A percentile compares a stretch with the other conserved stretches of the same genome.
Conservation (phyloP, 345 rosid genomes). For the Melaleuca quinquenervia region DNA sequence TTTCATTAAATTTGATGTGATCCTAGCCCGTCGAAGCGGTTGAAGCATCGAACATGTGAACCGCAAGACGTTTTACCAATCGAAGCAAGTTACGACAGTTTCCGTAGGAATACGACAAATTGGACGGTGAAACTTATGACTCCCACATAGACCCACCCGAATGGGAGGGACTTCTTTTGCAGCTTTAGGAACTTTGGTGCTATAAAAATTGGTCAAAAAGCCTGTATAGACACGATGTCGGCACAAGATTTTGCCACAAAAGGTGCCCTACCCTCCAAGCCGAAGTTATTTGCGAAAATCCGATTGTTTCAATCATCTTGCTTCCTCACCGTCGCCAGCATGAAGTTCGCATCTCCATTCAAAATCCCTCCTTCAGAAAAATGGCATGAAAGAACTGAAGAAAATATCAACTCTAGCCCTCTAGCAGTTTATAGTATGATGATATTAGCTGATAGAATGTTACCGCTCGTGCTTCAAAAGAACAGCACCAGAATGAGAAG, state of each 20-base stretch:
- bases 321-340: background rate
- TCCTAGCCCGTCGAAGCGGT: background rate
- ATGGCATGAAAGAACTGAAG: background rate
- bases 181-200: background rate
- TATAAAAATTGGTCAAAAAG: background rate
- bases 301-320: background rate
- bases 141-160: background rate
- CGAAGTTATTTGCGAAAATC: background rate
- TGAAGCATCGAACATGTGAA: background rate
- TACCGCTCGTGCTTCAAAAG: background rate
- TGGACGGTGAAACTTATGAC: background rate
- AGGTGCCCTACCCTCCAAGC: background rate
- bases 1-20: background rate
- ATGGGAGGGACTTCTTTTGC: background rate
- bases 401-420: background rate
- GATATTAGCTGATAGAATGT: background rate
- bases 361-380: background rate
- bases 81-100: background rate
- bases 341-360: background rate
- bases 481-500: background rate
- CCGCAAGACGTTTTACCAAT: background rate
- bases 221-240: background rate
- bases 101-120: no score
- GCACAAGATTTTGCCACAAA: background rate
- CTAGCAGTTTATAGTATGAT: background rate